Evolutionary conservation across 1,139 yeast species (phyloP).

Genomic region (Geotrichum klebahnii): DNA sequence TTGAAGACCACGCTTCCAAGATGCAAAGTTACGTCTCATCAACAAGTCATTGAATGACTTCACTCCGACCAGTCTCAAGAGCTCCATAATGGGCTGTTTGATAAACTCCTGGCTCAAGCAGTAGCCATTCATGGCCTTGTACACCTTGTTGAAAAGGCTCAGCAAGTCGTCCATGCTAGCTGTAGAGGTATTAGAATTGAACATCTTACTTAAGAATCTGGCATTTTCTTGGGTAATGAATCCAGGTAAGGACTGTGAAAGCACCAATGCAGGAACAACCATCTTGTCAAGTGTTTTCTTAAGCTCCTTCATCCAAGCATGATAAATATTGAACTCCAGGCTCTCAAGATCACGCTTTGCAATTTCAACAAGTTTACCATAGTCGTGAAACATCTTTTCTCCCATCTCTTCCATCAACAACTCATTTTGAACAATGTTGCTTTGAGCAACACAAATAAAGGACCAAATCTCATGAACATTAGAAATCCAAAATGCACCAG

Average conservation of each 20-base stretch:
- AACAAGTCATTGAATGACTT: constrained; percentile 92
- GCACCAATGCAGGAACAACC: constrained; percentile 91
- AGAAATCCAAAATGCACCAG: constrained; percentile 97
- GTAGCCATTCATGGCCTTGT: constrained; percentile 91
- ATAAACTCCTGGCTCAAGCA: constrained; percentile 81
- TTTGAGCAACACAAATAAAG: constrained; percentile 90
- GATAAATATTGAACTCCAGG: constrained; percentile 87
- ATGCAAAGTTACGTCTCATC: constrained; percentile 88
- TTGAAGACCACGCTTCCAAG: constrained; percentile 99
- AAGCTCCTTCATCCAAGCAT: constrained; percentile 96
- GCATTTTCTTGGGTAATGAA: constrained; percentile 86
- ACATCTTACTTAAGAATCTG: constrained; percentile 80
- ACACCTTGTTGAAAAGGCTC: constrained; percentile 81
- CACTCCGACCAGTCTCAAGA: constrained; percentile 85
- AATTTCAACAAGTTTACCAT: constrained; percentile 81
- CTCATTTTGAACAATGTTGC: constrained; percentile 80
- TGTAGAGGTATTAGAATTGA: constrained; percentile 53
- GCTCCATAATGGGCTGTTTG: constrained; percentile 81
- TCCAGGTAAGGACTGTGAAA: constrained; percentile 94
- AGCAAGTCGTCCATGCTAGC: constrained; percentile 94
- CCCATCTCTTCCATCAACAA: constrained; percentile 79
- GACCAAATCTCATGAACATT: constrained; percentile 94
- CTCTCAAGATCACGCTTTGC: constrained; percentile 94
- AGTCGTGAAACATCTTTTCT: constrained; percentile 84
- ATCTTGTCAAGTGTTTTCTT: constrained; percentile 88